A percentile compares a stretch with the other conserved stretches of the same genome.
Conservation (phyloP, 2,329 filamentous ascomycete genomes). For the Nemania sp. region DNA sequence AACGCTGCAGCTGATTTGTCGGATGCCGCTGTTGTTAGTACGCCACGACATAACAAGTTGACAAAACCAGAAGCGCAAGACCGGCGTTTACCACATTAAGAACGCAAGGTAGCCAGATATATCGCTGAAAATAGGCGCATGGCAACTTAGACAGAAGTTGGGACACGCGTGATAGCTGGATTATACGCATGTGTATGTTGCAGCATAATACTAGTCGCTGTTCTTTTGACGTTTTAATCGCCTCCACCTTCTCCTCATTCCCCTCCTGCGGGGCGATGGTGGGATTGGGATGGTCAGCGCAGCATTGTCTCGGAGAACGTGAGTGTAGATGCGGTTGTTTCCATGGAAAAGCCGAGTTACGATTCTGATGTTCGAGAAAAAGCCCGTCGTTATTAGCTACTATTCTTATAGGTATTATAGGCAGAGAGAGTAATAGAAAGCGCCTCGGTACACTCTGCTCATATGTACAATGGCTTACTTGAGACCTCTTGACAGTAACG, state of each 20-base stretch:
- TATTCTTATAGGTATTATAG: too few species aligned
- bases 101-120: not conserved
- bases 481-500: too few species aligned
- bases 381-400: too few species aligned
- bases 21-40: not conserved
- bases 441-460: too few species aligned
- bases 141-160: not conserved
- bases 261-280: too few species aligned
- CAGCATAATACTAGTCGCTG: not conserved
- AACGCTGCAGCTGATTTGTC: not conserved
- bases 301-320: too few species aligned
- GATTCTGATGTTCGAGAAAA: too few species aligned
- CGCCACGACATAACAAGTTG: not conserved
- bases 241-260: not conserved
- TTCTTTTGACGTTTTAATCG: not conserved
- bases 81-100: not conserved
- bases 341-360: too few species aligned
- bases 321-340: too few species aligned
- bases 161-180: slow-evolving; percentile 1
- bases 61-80: not conserved
- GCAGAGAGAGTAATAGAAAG: too few species aligned
- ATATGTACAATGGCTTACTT: too few species aligned
- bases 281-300: too few species aligned
- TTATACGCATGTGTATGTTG: not conserved
- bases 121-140: not conserved